These are phyloP conservation scores for Gossypium raimondii DNA, from an alignment of 345 rosid species.

Conservation along the genomic window DNA sequence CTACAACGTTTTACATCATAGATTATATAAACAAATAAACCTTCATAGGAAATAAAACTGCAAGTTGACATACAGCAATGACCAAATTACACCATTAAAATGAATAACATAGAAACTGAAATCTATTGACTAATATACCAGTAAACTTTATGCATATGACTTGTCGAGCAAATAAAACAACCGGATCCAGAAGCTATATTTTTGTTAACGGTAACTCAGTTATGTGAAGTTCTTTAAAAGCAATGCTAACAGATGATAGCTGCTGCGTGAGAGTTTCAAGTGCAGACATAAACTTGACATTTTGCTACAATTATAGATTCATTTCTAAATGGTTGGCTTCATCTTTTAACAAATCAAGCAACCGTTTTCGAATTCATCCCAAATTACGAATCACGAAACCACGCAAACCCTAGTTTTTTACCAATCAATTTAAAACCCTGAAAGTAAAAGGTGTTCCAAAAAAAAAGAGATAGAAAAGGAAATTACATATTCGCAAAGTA, in stretches of 20 bases:
- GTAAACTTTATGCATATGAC: neutral
- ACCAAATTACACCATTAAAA: neutral
- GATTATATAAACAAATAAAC: neutral
- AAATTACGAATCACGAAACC: neutral
- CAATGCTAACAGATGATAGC: neutral
- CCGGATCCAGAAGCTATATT: neutral
- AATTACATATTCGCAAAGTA: slow-evolving; percentile 90
- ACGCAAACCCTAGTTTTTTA: slow-evolving; percentile 22
- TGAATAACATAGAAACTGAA: neutral
- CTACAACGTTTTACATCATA: slow-evolving; percentile 28
- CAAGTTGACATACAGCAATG: neutral
- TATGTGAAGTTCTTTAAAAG: neutral
- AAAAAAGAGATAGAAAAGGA: neutral
- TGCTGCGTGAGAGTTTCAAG: neutral
- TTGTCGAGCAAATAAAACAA: neutral
- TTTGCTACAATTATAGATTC: neutral
- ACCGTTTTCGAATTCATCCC: neutral
- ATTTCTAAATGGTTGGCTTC: slow-evolving; percentile 7
- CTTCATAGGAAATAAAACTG: neutral
- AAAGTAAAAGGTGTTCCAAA: neutral
- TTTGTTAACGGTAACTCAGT: neutral
- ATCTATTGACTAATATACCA: neutral
- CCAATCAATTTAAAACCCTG: slow-evolving; percentile 1
- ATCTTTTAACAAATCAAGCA: neutral
- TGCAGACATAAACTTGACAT: neutral